A percentile compares a stretch with the other conserved stretches of the same genome.
These are phyloP conservation scores for Phoma sp. DNA, from an alignment of 2,329 filamentous ascomycete species.

Conservation along the genomic window DNA sequence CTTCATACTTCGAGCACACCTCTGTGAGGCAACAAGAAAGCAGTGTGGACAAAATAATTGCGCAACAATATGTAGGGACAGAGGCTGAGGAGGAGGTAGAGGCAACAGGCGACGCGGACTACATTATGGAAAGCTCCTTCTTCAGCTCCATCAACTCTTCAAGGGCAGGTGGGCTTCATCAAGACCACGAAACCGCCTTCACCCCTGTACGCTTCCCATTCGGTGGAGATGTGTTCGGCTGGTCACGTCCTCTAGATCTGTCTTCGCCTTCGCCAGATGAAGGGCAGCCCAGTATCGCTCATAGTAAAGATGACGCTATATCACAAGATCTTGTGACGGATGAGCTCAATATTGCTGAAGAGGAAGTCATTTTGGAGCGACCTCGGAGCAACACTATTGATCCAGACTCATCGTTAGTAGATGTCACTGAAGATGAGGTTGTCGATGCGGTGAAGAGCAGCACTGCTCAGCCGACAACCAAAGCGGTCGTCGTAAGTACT, in stretches of 20 bases:
- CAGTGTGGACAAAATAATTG: neutral
- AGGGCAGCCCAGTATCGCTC: neutral
- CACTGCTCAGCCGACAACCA: neutral
- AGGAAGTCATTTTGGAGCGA: neutral
- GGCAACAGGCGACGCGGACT: constrained; percentile 23
- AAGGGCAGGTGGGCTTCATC: constrained; percentile 28
- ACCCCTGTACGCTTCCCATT: constrained; percentile 46
- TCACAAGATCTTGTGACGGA: neutral
- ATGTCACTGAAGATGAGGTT: neutral
- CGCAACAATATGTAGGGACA: constrained; percentile 12
- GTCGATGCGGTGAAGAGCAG: neutral
- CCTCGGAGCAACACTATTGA: neutral
- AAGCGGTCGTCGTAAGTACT: neutral
- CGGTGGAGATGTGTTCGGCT: constrained; percentile 40
- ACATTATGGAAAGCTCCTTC: constrained; percentile 41
- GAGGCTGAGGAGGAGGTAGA: constrained; percentile 14
- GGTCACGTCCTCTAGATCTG: constrained; percentile 23
- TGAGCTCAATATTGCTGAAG: neutral
- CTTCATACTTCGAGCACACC: constrained; percentile 36
- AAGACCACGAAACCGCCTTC: constrained; percentile 43
- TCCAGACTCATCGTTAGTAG: neutral
- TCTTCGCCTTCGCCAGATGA: constrained; percentile 27
- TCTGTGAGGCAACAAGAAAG: constrained; percentile 7
- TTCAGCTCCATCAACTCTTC: constrained; percentile 42
- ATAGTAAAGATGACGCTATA: neutral